These are phyloP conservation scores for Orbilia javanica DNA, from an alignment of 2,329 filamentous ascomycete genomes.

Conservation along the genomic window DNA sequence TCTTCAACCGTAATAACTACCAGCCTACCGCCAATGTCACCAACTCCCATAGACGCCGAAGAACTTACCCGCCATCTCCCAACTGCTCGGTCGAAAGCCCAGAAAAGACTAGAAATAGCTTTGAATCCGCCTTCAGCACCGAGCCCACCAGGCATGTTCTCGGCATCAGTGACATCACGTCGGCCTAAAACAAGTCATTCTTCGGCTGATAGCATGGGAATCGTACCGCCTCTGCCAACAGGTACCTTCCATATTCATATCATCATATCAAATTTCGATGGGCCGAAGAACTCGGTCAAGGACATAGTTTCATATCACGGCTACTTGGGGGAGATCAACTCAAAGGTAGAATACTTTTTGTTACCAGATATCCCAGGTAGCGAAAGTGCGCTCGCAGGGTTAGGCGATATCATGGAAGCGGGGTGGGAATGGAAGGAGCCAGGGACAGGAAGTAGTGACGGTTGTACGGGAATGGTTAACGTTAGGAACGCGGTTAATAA, in stretches of 20 bases:
- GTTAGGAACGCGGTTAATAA: constrained; percentile 54
- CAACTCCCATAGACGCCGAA: constrained; percentile 47
- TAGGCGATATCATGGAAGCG: constrained; percentile 56
- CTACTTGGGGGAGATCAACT: constrained; percentile 41
- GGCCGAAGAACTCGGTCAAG: constrained; percentile 30
- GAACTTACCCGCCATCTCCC: constrained; percentile 55
- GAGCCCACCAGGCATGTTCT: constrained; percentile 39
- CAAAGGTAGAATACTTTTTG: constrained; percentile 52
- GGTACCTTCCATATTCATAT: constrained; percentile 56
- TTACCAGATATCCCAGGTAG: constrained; percentile 50
- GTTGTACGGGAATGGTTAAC: constrained; percentile 46
- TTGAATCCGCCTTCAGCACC: constrained; percentile 42
- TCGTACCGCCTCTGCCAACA: constrained; percentile 12
- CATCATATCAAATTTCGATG: constrained; percentile 50
- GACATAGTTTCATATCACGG: constrained; percentile 49
- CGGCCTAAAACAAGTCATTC: constrained; percentile 53
- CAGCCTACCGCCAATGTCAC: constrained; percentile 43
- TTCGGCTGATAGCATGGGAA: constrained; percentile 40
- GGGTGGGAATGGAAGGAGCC: constrained; percentile 54
- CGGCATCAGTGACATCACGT: constrained; percentile 17
- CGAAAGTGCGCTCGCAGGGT: constrained; percentile 49
- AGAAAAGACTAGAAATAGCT: constrained; percentile 49
- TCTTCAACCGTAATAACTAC: constrained; percentile 39
- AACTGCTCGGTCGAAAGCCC: constrained; percentile 47
- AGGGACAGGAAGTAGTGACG: constrained; percentile 24